Evolutionary conservation across 257 asterid species (phyloP), one percentile per base, ranked within the genome.

Genomic region (Eucommia ulmoides): DNA sequence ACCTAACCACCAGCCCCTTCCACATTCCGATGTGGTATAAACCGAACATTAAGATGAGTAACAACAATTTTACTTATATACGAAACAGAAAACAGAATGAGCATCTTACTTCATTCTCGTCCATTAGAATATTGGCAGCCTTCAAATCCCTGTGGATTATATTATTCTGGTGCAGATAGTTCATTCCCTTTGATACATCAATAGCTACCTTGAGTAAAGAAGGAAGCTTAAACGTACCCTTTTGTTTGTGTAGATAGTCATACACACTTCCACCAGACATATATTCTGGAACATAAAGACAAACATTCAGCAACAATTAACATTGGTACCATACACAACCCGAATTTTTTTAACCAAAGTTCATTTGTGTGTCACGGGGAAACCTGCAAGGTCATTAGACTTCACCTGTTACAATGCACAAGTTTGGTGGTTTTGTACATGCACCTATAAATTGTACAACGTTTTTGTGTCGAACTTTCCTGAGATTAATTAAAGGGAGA

Each of bases 391-490:
- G 4, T 16, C n/a, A 8, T 42, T 2, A 42, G 20, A 17, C 25
- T 63, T 33, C 64, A 91, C 98, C 98, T 69, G 98, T 91, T 45
- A 86, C 95, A 51, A 91, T 91, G 66, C 96, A 91, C 83, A 91
- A 65, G 58, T 79, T 76, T 20, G 96, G 92, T 65, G 92, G 96
- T 61, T 71, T 76, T 33, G 98, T 91, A 71, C 96, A 91, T 19
- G 98, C 98, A 33, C 96, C 98, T 44, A 91, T 79, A 72, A 91
- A 91, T 64, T 91, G 98, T 58, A 91, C 98, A 21, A 91, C 98
- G 48, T 91, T 85, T 47, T 83, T 91, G 79, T 91, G 98, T 3
- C 96, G 86, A 60, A 91, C 94, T 70, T 91, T 91, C 63, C 98
- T 91, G 98, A 77, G 68, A 71, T 69, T 56, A 65, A 24, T 61